phyloP scores from a whole-genome alignment of 495 filamentous ascomycete genomes.

The Penicillium antarcticum region DNA sequence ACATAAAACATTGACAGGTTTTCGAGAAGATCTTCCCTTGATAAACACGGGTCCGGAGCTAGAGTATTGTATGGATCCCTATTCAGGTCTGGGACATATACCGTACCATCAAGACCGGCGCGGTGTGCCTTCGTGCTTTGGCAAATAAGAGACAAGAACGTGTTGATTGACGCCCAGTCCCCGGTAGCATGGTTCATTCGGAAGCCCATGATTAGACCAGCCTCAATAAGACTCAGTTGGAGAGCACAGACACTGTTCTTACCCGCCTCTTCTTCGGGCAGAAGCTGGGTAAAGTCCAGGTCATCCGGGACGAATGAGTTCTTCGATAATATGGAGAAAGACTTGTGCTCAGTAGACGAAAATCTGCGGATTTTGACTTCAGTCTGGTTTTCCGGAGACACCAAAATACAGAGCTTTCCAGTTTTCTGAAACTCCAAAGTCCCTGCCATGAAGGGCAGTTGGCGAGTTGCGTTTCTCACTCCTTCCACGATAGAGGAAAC shows the following conservation, averaged over 20 bases:
- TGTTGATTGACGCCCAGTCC: constrained; percentile 27
- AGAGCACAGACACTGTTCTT: constrained; percentile 17
- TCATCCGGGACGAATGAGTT: constrained; percentile 14
- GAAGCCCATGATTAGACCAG: constrained; percentile 20
- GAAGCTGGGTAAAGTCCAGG: constrained; percentile 8
- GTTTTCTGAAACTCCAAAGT: constrained; percentile 9
- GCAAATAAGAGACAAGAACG: constrained; percentile 22
- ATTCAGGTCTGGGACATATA: constrained; percentile 18
- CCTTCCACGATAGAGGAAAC: constrained; percentile 17
- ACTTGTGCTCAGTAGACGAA: constrained; percentile 5
- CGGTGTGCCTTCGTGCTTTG: constrained; percentile 18
- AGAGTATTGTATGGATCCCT: constrained; percentile 16
- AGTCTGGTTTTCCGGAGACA: constrained; percentile 3
- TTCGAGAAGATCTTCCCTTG: constrained; percentile 10
- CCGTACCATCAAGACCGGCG: constrained; percentile 10
- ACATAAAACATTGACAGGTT: constrained; percentile 12
- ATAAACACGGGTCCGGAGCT: not conserved
- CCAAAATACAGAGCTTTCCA: constrained; percentile 17
- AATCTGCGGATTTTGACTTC: constrained; percentile 14
- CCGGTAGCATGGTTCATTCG: constrained; percentile 19
- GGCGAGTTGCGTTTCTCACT: constrained; percentile 16
- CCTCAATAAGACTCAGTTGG: constrained; percentile 21
- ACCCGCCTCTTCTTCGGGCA: constrained; percentile 6
- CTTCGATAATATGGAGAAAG: constrained; percentile 11
- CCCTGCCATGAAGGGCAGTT: constrained; percentile 25